Evolutionary conservation across 768 basidiomycete genomes (phyloP).

Genomic region (Termitomyces sp.): DNA sequence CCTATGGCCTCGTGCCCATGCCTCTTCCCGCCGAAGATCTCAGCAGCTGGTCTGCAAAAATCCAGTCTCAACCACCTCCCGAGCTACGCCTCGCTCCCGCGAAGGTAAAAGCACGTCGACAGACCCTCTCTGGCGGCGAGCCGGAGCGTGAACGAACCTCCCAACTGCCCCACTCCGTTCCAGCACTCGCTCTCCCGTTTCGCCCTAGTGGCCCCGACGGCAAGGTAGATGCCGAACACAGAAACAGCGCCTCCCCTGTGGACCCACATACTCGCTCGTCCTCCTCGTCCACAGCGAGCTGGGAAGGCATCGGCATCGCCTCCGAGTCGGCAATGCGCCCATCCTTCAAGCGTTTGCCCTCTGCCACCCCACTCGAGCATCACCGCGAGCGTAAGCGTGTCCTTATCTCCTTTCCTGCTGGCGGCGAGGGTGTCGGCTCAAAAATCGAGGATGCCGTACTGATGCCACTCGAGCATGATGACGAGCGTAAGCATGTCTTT

Average conservation of each 20-base stretch:
- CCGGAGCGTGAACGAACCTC: not conserved
- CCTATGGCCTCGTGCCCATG: not conserved
- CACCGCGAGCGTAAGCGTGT: not conserved
- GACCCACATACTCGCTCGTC: not conserved
- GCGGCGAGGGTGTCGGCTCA: too few relatives aligned
- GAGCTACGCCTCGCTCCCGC: not conserved
- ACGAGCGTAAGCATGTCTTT: not conserved
- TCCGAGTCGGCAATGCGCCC: not conserved
- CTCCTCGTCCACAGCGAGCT: not conserved
- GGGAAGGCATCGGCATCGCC: not conserved
- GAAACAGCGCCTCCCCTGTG: not conserved
- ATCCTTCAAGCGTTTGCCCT: constrained; percentile 1
- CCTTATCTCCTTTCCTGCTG: not conserved
- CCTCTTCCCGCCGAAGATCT: not conserved
- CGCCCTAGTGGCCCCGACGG: not conserved
- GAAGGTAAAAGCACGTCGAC: not conserved
- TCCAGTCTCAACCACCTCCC: not conserved
- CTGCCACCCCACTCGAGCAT: constrained; percentile 1
- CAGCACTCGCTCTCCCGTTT: not conserved
- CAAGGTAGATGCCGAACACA: not conserved
- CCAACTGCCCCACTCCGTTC: not conserved
- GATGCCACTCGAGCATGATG: too few relatives aligned
- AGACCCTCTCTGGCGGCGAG: not conserved
- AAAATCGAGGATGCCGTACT: not conserved
- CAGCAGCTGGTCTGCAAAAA: constrained; percentile 1